Evolutionary conservation across 1,139 yeast genomes (phyloP), one percentile per base, ranked within the genome.

Genomic region (Taphrina sp.): DNA sequence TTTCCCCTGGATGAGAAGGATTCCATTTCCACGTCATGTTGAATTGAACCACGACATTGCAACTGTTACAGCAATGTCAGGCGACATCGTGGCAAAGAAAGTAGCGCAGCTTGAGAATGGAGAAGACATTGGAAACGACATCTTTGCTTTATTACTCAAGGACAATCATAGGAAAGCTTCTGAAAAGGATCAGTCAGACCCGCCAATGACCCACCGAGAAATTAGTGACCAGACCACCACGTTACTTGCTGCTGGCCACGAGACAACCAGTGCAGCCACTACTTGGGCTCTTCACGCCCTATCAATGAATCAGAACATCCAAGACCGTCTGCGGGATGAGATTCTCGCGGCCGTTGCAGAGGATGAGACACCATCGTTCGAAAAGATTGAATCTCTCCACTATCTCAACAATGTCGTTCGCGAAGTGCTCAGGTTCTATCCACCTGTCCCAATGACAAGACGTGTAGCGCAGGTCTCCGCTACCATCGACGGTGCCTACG

Each of bases 391-490:
- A 17, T 23, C 51, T 7, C 37, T 59, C 45, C 58, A 52, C 42
- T 64, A 59, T 39, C 62, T 65, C 17, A 59, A 59, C 36, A 57
- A 64, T 19, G 63, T 62, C 43, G 55, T 65, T 24, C 63, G 64
- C 51, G 71, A 68, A 57, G 61, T 64, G 1, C 60, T 67, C 45
- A 61, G 71, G 14, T 36, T 64, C 34, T 55, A 61, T 29, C 64
- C 70, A 0, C 63, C 66, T 3, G 69, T 68, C 19, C 68, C 71
- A 1, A 46, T 62, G 28, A 67, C 69, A 51, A 33, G 59, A 23
- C 65, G 71, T 23, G 58, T 53, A 12, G 69, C 70, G 5, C 38
- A 35, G 5, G 61, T 66, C 23, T 70, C 69, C 52, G 37, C 47
- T 10, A 24, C 28, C 7, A 46, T 60, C 23, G 49, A 45, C 7